Evolutionary conservation across 805 yeast genomes (phyloP).

Genomic region (Cyberlindnera amylophila): DNA sequence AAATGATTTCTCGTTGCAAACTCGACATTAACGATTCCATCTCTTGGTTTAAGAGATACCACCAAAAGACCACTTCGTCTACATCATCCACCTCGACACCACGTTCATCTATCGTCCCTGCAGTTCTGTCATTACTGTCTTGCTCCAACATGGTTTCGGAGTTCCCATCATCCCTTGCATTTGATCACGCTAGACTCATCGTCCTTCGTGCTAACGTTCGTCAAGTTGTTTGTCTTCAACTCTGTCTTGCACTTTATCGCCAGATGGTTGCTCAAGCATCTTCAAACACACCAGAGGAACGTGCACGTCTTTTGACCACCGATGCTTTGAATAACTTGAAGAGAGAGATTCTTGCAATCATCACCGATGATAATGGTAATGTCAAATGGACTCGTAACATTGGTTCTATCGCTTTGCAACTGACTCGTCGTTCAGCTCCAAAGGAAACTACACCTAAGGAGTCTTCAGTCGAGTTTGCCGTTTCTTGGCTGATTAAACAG

Average conservation of each 20-base stretch:
- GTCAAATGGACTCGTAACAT: constrained; percentile 88
- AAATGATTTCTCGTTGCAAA: constrained; percentile 53
- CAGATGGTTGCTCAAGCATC: constrained; percentile 46
- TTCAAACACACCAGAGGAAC: constrained; percentile 23
- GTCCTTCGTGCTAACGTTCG: constrained; percentile 81
- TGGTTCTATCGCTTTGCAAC: constrained; percentile 64
- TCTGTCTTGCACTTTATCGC: constrained; percentile 68
- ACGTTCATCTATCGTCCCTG: constrained; percentile 41
- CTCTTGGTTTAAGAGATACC: constrained; percentile 24
- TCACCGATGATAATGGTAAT: constrained; percentile 81
- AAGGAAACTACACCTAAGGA: constrained; percentile 19
- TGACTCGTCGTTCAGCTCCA: constrained; percentile 41
- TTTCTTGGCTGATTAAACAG: constrained; percentile 79
- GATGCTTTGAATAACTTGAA: constrained; percentile 47
- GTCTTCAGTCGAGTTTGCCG: constrained; percentile 46
- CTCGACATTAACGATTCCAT: constrained; percentile 27
- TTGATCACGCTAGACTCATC: constrained; percentile 78
- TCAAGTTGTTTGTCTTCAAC: constrained; percentile 74
- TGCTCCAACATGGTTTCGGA: constrained; percentile 79
- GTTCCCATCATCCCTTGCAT: constrained; percentile 79
- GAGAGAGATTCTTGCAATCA: constrained; percentile 71
- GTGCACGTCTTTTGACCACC: constrained; percentile 29
- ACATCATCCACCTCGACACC: constrained; percentile 20
- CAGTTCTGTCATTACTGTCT: constrained; percentile 62
- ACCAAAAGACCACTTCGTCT: constrained; percentile 7